phyloP scores from a whole-genome alignment of 2,329 filamentous ascomycete genomes.

The Myriosclerotinia curreyana region DNA sequence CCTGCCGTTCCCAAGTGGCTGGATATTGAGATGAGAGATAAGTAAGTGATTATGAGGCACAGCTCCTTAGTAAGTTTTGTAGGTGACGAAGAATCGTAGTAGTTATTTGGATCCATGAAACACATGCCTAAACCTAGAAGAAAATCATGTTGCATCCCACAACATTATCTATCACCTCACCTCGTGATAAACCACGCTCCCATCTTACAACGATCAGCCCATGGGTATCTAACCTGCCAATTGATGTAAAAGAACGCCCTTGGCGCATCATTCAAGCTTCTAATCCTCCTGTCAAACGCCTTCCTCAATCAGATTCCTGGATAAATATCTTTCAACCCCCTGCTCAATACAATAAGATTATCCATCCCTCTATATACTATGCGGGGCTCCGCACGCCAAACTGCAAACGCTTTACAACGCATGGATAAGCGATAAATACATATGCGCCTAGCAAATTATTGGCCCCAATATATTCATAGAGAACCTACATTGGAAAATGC shows the following conservation, averaged over 20 bases:
- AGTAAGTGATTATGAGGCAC: neutral
- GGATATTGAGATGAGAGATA: constrained; percentile 37
- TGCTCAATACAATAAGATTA: neutral
- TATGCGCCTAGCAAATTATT: constrained; percentile 6
- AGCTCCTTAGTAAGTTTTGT: neutral
- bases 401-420: constrained; percentile 4
- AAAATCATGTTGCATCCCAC: neutral
- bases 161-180: neutral
- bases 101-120: neutral
- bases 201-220: neutral
- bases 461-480: neutral
- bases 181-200: neutral
- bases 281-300: neutral
- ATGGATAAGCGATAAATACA: neutral
- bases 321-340: neutral
- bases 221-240: neutral
- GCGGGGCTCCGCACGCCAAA: constrained; percentile 15
- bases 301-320: constrained; percentile 3
- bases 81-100: neutral
- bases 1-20: constrained; percentile 62
- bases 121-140: neutral
- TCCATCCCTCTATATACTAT: neutral
- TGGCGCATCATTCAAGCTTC: neutral
- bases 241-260: neutral
- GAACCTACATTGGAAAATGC: neutral